Evolutionary conservation across 2,329 filamentous ascomycete genomes (phyloP).

Genomic region (Tetracladium maxilliforme): DNA sequence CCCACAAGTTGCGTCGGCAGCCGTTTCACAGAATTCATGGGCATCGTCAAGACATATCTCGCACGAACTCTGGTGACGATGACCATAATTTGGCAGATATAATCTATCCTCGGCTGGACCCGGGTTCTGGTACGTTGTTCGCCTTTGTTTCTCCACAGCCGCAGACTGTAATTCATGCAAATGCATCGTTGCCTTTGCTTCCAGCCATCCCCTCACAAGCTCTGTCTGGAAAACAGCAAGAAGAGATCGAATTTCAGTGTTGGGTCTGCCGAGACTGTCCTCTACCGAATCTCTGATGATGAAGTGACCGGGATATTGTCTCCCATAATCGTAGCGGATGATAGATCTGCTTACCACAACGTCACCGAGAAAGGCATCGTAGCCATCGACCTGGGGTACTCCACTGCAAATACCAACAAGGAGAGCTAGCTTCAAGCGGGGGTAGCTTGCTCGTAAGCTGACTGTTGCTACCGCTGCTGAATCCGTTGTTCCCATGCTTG

Average conservation of each 20-base stretch:
- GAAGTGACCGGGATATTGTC: constrained; percentile 7
- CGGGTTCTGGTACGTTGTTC: constrained; percentile 1
- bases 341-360: constrained; percentile 11
- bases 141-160: no score
- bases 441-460: constrained; percentile 15
- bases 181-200: not conserved
- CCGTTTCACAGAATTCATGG: not conserved
- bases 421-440: constrained; percentile 13
- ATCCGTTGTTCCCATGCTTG: constrained; percentile 12
- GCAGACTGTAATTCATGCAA: constrained; percentile 3
- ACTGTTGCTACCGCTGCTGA: constrained; percentile 12
- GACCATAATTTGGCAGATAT: constrained; percentile 3
- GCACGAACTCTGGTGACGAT: constrained; percentile 4
- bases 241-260: constrained; percentile 6
- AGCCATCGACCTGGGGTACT: constrained; percentile 9
- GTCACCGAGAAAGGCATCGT: constrained; percentile 4
- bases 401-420: constrained; percentile 21
- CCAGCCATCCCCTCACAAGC: constrained; percentile 1
- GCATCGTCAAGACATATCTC: not conserved
- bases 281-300: constrained; percentile 6
- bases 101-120: constrained; percentile 2
- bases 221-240: constrained; percentile 1
- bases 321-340: constrained; percentile 11
- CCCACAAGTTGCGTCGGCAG: no score
- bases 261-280: constrained; percentile 9